phyloP scores from a whole-genome alignment of 2,329 filamentous ascomycete genomes.

The Fusarium aywerte region DNA sequence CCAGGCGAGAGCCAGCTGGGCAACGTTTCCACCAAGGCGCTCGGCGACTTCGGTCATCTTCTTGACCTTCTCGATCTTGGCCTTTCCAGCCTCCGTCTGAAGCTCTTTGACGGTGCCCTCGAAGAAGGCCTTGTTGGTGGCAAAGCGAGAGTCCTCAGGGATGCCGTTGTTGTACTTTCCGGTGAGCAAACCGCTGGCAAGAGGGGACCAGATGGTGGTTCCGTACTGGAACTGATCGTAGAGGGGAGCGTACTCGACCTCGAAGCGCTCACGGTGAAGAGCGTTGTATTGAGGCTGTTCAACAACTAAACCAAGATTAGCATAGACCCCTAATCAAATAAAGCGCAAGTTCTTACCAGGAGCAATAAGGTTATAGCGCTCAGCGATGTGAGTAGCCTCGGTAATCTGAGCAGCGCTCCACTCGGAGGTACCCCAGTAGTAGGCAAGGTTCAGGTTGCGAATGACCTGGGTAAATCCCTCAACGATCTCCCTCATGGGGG shows the following conservation, averaged over 20 bases:
- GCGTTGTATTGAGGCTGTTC: constrained; percentile 77
- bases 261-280: constrained; percentile 68
- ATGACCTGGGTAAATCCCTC: constrained; percentile 46
- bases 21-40: constrained; percentile 40
- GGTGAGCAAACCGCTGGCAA: constrained; percentile 67
- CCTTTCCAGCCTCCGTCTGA: constrained; percentile 35
- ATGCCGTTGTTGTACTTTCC: constrained; percentile 73
- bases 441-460: constrained; percentile 44
- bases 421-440: constrained; percentile 68
- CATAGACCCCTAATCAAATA: accelerated
- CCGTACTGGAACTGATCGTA: constrained; percentile 68
- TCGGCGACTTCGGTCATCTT: constrained; percentile 42
- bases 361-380: constrained; percentile 69
- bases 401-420: constrained; percentile 75
- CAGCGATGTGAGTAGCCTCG: constrained; percentile 64
- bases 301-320: constrained; percentile 53
- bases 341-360: constrained; percentile 49
- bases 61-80: constrained; percentile 45
- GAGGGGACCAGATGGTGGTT: constrained; percentile 69
- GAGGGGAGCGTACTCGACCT: constrained; percentile 69
- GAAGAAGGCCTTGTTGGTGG: constrained; percentile 43
- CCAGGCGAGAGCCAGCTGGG: constrained; percentile 45
- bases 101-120: constrained; percentile 21
- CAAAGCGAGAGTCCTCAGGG: constrained; percentile 68
- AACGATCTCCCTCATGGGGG: constrained; percentile 45